phyloP scores from a whole-genome alignment of 1,139 yeast species.

The Hemisphaericaspora lyxosophila region DNA sequence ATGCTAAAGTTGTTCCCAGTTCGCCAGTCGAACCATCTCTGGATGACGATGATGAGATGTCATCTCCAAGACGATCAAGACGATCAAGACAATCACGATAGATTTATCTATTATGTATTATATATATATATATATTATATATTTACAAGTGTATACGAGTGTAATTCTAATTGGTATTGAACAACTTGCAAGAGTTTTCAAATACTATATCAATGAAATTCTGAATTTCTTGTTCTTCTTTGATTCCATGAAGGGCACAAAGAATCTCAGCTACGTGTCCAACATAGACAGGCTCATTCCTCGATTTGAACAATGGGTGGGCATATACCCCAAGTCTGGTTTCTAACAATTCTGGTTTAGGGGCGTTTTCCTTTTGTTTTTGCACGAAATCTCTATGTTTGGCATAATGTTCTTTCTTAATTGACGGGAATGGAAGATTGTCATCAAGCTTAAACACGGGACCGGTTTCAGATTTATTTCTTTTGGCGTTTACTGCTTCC shows the following conservation, averaged over 20 bases:
- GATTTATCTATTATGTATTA: constrained; percentile 2
- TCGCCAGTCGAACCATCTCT: not conserved
- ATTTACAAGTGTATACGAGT: constrained; percentile 1
- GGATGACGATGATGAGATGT: constrained; percentile 11
- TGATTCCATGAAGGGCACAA: constrained; percentile 48
- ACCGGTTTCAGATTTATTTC: constrained; percentile 5
- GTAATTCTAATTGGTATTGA: constrained; percentile 28
- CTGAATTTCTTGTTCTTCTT: constrained; percentile 46
- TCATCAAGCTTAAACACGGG: constrained; percentile 32
- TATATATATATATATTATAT: too few relatives aligned
- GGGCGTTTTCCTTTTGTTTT: constrained; percentile 13
- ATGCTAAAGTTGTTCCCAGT: not conserved
- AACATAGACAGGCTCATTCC: constrained; percentile 90
- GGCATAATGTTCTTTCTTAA: constrained; percentile 62
- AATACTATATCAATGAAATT: constrained; percentile 62
- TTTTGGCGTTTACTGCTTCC: constrained; percentile 6
- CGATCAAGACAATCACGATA: constrained; percentile 3
- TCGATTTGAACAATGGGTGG: constrained; percentile 66
- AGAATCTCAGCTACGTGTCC: constrained; percentile 80
- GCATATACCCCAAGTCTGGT: constrained; percentile 34
- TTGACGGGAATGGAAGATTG: constrained; percentile 57
- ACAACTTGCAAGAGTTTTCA: constrained; percentile 60
- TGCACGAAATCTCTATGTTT: constrained; percentile 30
- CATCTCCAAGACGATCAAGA: constrained; percentile 6
- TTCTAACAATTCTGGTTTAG: constrained; percentile 10